Evolutionary conservation across 352 stramenopile genomes (phyloP), one percentile per base, ranked within the genome.

Genomic region (Pythium apleroticum): DNA sequence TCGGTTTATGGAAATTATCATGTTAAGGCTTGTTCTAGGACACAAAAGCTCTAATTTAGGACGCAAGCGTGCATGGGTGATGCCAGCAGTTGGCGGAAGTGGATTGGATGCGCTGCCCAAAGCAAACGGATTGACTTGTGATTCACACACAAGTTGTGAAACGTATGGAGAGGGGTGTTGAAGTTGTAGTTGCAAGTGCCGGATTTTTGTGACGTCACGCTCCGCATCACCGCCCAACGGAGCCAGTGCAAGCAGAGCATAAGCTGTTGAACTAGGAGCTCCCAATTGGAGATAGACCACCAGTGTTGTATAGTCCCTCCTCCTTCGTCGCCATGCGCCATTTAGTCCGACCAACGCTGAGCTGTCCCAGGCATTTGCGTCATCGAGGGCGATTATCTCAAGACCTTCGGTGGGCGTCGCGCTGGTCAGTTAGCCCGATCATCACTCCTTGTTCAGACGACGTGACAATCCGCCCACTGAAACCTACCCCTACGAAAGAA

Each of bases 121-220:
- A 12, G 35, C 35, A 41, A 41, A 33, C 1, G 14, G 35, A 41
- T 41, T 41, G 35, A 41, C 35, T 41, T 41, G 11, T n/a, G n/a
- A n/a, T n/a, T n/a, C n/a, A n/a, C n/a, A n/a, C n/a, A n/a, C n/a
- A n/a, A n/a, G n/a, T n/a, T n/a, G n/a, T 41, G 35, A 41, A 41
- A 41, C 35, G 35, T 41, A 41, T n/a, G 35, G 39, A 24, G 39
- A 20, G 17, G 39, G 4, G 57, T 67, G 60, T 67, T 67, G 60
- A 67, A 67, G 60, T 67, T 67, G 60, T 33, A 67, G 54, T 28
- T 67, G 19, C 30, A 46, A 7, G 25, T 20, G 11, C n/a, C 55
- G 52, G 60, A 67, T 67, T 55, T 37, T 35, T 45, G 43, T 67
- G 60, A 67, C 60, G 60, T 67, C 60, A 67, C 49, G 60, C 41